phyloP scores from a whole-genome alignment of 345 rosid genomes.

The Citrus trifoliata region DNA sequence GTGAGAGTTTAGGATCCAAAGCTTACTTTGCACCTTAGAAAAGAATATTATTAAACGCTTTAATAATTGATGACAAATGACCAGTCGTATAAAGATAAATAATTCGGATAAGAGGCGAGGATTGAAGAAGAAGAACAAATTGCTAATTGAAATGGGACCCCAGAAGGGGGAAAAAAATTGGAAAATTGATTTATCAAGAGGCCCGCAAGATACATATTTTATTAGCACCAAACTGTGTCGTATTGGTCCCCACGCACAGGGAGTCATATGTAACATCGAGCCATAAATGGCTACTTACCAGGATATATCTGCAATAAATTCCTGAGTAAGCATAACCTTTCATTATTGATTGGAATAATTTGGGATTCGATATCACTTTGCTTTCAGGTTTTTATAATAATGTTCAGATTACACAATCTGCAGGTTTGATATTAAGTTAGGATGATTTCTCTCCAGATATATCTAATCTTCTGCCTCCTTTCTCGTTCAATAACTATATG shows the following conservation, averaged over 20 bases:
- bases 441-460: no score
- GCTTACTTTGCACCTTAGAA: constrained; percentile 1
- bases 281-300: constrained; percentile 19
- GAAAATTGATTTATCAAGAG: constrained; percentile 5
- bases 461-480: no score
- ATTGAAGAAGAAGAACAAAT: constrained; percentile 12
- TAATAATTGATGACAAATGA: constrained; percentile 32
- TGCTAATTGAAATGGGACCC: constrained; percentile 15
- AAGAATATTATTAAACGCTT: constrained; percentile 26
- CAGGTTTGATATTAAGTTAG: background rate
- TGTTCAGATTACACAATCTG: background rate
- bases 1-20: constrained; percentile 17
- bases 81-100: constrained; percentile 16
- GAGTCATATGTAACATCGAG: constrained; percentile 15
- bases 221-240: constrained; percentile 27
- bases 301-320: constrained; percentile 13
- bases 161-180: background rate
- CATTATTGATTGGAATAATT: background rate
- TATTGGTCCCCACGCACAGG: constrained; percentile 19
- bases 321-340: constrained; percentile 11
- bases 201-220: constrained; percentile 7
- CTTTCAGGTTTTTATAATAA: background rate
- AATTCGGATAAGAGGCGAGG: constrained; percentile 25
- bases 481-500: no score
- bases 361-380: background rate